Evolutionary conservation across 495 filamentous ascomycete species (phyloP), one percentile per base, ranked within the genome.

Genomic region (Penicillium psychrofluorescens): DNA sequence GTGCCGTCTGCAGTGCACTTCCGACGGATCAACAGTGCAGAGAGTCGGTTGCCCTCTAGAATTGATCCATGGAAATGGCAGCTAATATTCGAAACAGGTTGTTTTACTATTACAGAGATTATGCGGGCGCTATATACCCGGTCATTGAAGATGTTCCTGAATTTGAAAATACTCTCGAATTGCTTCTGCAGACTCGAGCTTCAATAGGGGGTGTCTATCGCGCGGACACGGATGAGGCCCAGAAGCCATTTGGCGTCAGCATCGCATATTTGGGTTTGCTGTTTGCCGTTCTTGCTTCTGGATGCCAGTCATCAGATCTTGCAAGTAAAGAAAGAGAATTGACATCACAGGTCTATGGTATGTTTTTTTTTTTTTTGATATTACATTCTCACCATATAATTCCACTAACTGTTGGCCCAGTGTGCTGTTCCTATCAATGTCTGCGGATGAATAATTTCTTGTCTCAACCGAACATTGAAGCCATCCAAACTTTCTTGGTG

Each of bases 81-180:
- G 31, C 37, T 50, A 35, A 49, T 40, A 12, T 15, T 37, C 12
- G n/a, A 38, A 34, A 35, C 42, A 88, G 82, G 40, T 76, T 88
- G 33, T 90, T 90, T 53, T 72, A 75, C 36, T 81, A 76, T 30
- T 94, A 90, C 59, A 81, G 83, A 52, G 85, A 94, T 51, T 86
- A 86, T 4, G 77, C 86, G 1, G 84, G 87, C n/a, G 83, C 86
- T 5, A 85, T 90, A 41, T 94, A 87, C 69, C 84, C 86, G 9
- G 86, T 87, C 10, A 71, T 94, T 16, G 79, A 83, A 42, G 84
- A 90, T 54, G 73, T 87, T 16, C 74, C 76, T 36, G 70, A 77
- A 35, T 80, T 94, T 37, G 84, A 90, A 56, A 75, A 77, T 12
- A 79, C 76, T 34, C 68, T 91, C 7, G 75, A 83, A 50, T 68